A percentile compares a stretch with the other conserved stretches of the same genome.
Evolutionary conservation across 257 asterid species (phyloP).

Genomic region (Solanum medicagineum): DNA sequence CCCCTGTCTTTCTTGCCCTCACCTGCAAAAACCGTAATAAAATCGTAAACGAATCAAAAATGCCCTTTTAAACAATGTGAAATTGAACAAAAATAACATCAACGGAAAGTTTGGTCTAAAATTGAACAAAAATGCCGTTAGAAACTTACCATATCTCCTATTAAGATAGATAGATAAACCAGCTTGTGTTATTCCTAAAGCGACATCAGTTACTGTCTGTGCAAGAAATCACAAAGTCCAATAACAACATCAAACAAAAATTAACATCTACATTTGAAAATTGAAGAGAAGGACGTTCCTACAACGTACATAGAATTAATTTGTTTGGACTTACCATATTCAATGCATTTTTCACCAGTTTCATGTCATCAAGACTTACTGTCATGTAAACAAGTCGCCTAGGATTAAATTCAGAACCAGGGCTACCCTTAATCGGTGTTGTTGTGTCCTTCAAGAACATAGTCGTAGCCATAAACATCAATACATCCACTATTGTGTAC

Average conservation of each 20-base stretch:
- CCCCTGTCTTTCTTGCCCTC: slow-evolving; percentile 9
- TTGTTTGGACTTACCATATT: slow-evolving; percentile 4
- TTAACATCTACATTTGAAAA: background rate
- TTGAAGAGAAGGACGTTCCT: background rate
- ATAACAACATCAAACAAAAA: background rate
- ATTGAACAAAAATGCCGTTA: too few relatives aligned
- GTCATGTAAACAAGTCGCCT: slow-evolving; percentile 12
- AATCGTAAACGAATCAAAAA: too few relatives aligned
- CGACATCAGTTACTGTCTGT: slow-evolving; percentile 32
- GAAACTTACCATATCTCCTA: slow-evolving; percentile 19
- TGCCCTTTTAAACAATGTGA: too few relatives aligned
- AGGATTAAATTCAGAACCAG: slow-evolving; percentile 9
- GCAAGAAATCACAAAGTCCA: background rate
- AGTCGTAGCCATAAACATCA: slow-evolving; percentile 15
- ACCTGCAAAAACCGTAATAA: background rate
- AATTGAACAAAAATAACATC: too few relatives aligned
- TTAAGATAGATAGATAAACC: slow-evolving; percentile 27
- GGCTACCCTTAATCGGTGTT: slow-evolving; percentile 12
- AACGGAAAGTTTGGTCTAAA: too few relatives aligned
- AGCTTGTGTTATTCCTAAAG: slow-evolving; percentile 25
- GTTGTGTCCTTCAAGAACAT: slow-evolving; percentile 19
- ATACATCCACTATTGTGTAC: slow-evolving; percentile 13
- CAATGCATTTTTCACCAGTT: slow-evolving; percentile 9
- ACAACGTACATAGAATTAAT: background rate
- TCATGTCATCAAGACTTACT: slow-evolving; percentile 14